phyloP scores from a whole-genome alignment of 345 rosid genomes.

The Psidium guajava region DNA sequence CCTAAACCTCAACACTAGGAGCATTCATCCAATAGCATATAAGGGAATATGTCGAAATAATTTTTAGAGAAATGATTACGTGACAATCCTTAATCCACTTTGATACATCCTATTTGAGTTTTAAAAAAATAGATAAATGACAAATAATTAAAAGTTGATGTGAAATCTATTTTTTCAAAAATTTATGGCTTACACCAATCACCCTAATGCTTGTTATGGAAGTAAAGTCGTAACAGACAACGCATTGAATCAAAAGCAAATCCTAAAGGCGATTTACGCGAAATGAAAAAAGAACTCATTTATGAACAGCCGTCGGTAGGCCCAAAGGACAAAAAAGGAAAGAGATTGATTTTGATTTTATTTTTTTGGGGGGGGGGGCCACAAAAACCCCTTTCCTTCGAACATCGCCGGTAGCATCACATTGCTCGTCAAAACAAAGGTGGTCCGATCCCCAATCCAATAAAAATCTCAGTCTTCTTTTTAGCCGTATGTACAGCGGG shows the following conservation, averaged over 20 bases:
- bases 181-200: too few species aligned
- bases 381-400: neutral
- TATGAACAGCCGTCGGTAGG: neutral
- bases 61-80: neutral
- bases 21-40: accelerated
- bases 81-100: too few species aligned
- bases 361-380: neutral
- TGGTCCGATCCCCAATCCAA: neutral
- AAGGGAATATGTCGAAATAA: neutral
- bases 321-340: neutral
- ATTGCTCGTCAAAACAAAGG: neutral
- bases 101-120: too few species aligned
- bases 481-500: neutral
- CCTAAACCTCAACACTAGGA: neutral
- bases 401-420: neutral
- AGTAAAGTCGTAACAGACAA: neutral
- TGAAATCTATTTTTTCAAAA: too few species aligned
- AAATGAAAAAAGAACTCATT: neutral
- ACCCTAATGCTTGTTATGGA: too few species aligned
- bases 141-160: too few species aligned
- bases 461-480: neutral
- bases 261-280: neutral
- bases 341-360: neutral
- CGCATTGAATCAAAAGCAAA: neutral
- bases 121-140: too few species aligned